These are phyloP conservation scores for Quercus phellos DNA, from an alignment of 331 rosid genomes.

Conservation along the genomic window DNA sequence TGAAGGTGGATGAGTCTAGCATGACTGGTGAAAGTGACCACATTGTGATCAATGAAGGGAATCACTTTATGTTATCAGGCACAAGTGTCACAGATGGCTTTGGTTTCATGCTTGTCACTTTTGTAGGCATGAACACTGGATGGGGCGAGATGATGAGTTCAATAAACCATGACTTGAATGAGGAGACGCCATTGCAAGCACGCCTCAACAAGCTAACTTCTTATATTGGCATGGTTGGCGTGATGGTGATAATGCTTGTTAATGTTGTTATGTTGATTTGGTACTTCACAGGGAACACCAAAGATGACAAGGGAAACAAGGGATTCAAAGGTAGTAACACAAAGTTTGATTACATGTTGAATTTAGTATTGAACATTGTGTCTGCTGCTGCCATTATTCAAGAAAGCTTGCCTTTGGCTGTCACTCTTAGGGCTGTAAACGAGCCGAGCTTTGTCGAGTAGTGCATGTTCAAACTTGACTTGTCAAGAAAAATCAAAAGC, in stretches of 20 bases:
- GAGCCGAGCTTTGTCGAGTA: too few species aligned
- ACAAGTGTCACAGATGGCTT: slow-evolving; percentile 40
- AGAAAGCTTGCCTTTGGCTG: slow-evolving; percentile 35
- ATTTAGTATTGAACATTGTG: slow-evolving; percentile 18
- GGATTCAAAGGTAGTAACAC: slow-evolving; percentile 31
- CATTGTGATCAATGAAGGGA: slow-evolving; percentile 5
- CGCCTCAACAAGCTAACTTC: slow-evolving; percentile 36
- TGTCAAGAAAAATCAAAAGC: too few species aligned
- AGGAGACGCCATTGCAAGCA: slow-evolving; percentile 31
- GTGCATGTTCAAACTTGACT: too few species aligned
- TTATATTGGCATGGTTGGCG: slow-evolving; percentile 31
- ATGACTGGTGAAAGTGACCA: slow-evolving; percentile 38
- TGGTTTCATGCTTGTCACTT: slow-evolving; percentile 37
- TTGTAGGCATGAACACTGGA: slow-evolving; percentile 33
- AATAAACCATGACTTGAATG: slow-evolving; percentile 18
- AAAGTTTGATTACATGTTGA: slow-evolving; percentile 10
- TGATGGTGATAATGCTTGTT: slow-evolving; percentile 22
- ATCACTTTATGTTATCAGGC: slow-evolving; percentile 30
- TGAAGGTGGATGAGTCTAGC: slow-evolving; percentile 36
- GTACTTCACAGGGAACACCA: slow-evolving; percentile 36
- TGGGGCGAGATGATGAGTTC: slow-evolving; percentile 46
- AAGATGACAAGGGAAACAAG: slow-evolving; percentile 10
- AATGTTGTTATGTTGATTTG: slow-evolving; percentile 25
- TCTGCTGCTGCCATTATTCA: slow-evolving; percentile 32
- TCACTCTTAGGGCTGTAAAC: slow-evolving; percentile 4